phyloP scores from a whole-genome alignment of 2,329 filamentous ascomycete genomes.

The Fusarium euwallaceae region DNA sequence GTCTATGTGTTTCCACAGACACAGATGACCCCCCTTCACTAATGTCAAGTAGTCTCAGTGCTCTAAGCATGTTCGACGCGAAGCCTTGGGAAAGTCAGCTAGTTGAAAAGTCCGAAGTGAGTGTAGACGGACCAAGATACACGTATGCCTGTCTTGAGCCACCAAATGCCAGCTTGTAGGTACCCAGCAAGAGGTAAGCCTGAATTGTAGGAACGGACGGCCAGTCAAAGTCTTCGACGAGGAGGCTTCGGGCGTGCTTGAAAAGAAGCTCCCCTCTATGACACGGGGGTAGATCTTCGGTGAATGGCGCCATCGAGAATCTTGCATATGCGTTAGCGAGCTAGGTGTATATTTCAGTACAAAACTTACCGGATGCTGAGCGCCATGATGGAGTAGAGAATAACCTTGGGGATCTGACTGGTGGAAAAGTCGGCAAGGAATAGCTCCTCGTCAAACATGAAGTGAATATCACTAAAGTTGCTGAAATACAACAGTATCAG shows the following conservation, averaged over 20 bases:
- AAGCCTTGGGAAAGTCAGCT: not conserved
- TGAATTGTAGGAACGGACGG: not conserved
- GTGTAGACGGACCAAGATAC: not conserved
- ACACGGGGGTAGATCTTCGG: not conserved
- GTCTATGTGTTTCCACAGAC: not conserved
- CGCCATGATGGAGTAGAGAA: not conserved
- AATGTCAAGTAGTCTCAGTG: not conserved
- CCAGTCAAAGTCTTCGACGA: not conserved
- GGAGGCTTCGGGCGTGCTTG: not conserved
- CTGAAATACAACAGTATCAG: slow-evolving; percentile 24
- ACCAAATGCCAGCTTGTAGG: not conserved
- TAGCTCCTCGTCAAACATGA: slow-evolving; percentile 21
- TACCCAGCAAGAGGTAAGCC: not conserved
- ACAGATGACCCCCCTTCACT: not conserved
- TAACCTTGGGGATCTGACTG: slow-evolving; percentile 11
- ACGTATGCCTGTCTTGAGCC: slow-evolving; percentile 3
- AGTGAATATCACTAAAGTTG: slow-evolving; percentile 25
- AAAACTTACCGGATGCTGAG: not conserved
- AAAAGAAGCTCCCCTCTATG: not conserved
- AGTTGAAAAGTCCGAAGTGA: rapidly evolving
- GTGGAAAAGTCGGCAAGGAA: slow-evolving; percentile 12
- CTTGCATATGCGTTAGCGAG: not conserved
- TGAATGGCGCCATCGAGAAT: not conserved
- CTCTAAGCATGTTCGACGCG: not conserved
- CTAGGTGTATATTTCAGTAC: not conserved